A percentile compares a stretch with the other conserved stretches of the same genome.
Conservation (phyloP, 2,329 filamentous ascomycete genomes). For the Fusarium sp. region DNA sequence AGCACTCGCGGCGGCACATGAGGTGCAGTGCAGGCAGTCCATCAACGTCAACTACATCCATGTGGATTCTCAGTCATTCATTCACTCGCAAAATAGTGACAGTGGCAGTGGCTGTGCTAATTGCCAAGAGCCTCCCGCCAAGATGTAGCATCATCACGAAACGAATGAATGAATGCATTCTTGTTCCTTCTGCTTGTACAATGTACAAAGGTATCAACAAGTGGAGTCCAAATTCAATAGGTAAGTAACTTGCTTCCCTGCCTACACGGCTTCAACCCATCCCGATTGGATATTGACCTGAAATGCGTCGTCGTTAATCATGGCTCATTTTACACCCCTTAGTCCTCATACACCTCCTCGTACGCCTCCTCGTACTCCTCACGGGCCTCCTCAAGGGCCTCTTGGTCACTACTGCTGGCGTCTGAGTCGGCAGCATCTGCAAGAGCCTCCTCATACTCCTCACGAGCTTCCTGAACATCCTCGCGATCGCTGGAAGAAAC, state of each 20-base stretch:
- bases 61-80: background rate
- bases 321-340: conserved; percentile 21
- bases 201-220: conserved; percentile 32
- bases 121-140: conserved; percentile 2
- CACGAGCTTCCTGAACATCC: conserved; percentile 54
- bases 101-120: background rate
- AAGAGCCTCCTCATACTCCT: conserved; percentile 56
- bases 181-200: conserved; percentile 18
- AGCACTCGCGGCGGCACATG: conserved; percentile 3
- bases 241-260: conserved; percentile 12
- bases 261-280: conserved; percentile 22
- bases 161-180: conserved; percentile 4
- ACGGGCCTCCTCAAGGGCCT: conserved; percentile 63
- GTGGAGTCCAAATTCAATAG: conserved; percentile 16
- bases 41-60: background rate
- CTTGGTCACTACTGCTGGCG: conserved; percentile 62
- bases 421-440: conserved; percentile 52
- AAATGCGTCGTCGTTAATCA: conserved; percentile 37
- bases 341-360: conserved; percentile 43
- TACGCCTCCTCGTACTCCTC: conserved; percentile 58
- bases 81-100: background rate
- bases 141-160: conserved; percentile 8
- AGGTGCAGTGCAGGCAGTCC: background rate
- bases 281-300: conserved; percentile 24
- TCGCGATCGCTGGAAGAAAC: conserved; percentile 56